Evolutionary conservation across 2,329 filamentous ascomycete species (phyloP), one percentile per base, ranked within the genome.

Genomic region (Xylaria sp.): DNA sequence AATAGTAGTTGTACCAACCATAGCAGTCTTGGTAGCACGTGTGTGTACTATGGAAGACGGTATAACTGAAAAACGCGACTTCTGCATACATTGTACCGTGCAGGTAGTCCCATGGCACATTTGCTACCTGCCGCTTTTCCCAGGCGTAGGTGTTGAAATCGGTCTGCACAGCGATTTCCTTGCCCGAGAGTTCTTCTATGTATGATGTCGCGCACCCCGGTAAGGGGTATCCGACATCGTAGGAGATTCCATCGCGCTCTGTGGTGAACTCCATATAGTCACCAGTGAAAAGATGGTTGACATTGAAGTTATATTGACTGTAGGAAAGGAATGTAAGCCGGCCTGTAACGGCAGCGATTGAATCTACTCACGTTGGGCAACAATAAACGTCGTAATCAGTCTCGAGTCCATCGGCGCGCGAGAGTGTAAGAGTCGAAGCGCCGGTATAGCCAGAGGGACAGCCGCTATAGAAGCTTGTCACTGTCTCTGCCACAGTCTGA

Each of bases 41-140:
- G 46, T 70, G 69, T 9, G 69, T 70, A 57, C 48, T 12, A 7
- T 63, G 48, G 69, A 70, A 69, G 23, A 70, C 65, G 28, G 65
- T 70, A 23, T 70, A 66, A 39, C 57, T 44, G 20, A 63, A 57
- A 28, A 13, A n/a, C 31, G 51, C 51, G 9, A 50, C 15, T 37
- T 65, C 65, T 18, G 69, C 69, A 39, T 55, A 70, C 69, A 70
- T 61, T 7, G 69, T 70, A 9, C 37, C 69, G 28, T 44, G 4
- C 28, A 12, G 12, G 54, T 67, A 70, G 23, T 70, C 69, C 65
- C 69, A 70, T 9, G 46, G 65, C 37, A 68, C 65, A 28, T 70
- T 65, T 31, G 8, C 48, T 28, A 68, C 3, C 56, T 63, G 61
- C 25, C 65, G 59, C 46, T 64, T 70, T 34, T 70, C 69, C 69